Conservation (phyloP, 148 eudicot genomes). For the Oxyria digyna region DNA sequence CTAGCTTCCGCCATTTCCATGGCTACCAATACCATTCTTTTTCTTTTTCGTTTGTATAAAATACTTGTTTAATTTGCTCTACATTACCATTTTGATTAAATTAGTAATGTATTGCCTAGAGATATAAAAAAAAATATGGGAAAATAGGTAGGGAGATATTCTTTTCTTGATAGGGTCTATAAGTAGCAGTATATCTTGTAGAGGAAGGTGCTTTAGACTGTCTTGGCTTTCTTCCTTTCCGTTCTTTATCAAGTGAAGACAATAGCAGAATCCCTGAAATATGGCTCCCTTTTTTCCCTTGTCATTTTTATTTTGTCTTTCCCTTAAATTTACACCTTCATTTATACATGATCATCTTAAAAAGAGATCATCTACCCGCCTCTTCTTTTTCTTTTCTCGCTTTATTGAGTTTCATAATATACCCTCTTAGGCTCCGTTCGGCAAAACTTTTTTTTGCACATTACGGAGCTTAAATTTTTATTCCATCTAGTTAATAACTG, state of each 20-base stretch:
- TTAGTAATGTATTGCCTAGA: background rate
- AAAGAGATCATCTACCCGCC: background rate
- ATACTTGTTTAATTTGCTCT: background rate
- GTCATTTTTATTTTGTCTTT: conserved; percentile 5
- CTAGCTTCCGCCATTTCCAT: background rate
- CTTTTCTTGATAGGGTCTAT: conserved; percentile 8
- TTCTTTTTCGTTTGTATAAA: no score
- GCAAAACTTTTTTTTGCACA: no score
- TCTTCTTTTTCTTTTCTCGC: conserved; percentile 5
- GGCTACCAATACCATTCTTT: background rate
- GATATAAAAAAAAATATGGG: background rate
- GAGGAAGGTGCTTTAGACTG: conserved; percentile 3
- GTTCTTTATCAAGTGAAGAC: conserved; percentile 7
- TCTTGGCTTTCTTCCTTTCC: background rate
- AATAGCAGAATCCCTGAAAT: conserved; percentile 1
- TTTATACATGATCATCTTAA: conserved; percentile 3
- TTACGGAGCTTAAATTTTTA: no score
- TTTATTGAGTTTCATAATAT: no score
- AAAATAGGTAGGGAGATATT: background rate
- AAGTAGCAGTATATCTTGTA: conserved; percentile 2
- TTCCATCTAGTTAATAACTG: no score
- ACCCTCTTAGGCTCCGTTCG: no score
- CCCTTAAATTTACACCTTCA: background rate
- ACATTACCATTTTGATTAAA: background rate
- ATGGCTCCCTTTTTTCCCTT: background rate